phyloP scores from a whole-genome alignment of 1,139 yeast species.

The Hemisphaericaspora subhashii region DNA sequence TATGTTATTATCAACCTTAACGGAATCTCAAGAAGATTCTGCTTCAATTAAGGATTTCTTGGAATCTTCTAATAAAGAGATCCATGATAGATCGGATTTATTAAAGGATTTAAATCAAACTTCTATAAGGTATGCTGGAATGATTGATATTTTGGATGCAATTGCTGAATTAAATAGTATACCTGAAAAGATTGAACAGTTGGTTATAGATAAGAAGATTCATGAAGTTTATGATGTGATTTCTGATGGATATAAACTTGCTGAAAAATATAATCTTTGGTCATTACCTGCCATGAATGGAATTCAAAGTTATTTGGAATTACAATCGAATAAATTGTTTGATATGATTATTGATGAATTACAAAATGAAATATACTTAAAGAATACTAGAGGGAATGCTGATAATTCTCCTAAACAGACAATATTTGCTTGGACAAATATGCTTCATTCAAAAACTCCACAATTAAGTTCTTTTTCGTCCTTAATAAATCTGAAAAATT shows the following conservation, averaged over 20 bases:
- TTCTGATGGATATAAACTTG: conserved; percentile 53
- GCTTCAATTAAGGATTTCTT: conserved; percentile 53
- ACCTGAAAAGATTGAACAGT: conserved; percentile 65
- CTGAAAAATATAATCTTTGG: conserved; percentile 63
- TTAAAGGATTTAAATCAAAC: conserved; percentile 66
- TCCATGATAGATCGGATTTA: conserved; percentile 55
- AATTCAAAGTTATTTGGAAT: conserved; percentile 56
- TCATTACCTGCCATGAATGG: conserved; percentile 59
- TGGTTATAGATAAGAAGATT: conserved; percentile 66
- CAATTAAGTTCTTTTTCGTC: conserved; percentile 39
- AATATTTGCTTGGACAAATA: conserved; percentile 27
- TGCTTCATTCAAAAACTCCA: conserved; percentile 29
- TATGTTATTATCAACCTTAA: conserved; percentile 53
- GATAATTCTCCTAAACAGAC: conserved; percentile 8
- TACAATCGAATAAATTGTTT: conserved; percentile 65
- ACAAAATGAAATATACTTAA: conserved; percentile 69
- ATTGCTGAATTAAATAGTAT: conserved; percentile 60
- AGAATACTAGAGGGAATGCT: conserved; percentile 20
- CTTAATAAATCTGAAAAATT: conserved; percentile 41
- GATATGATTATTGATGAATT: conserved; percentile 78
- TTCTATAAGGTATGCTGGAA: conserved; percentile 61
- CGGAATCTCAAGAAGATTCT: conserved; percentile 58
- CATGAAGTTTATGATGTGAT: conserved; percentile 67
- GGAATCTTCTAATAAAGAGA: conserved; percentile 48
- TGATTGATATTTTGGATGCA: conserved; percentile 70